Percentiles rank a stretch among this genome's conserved stretches.
Evolutionary conservation across 2,329 filamentous ascomycete genomes (phyloP).

Genomic region (Kalaharituber pfeilii): DNA sequence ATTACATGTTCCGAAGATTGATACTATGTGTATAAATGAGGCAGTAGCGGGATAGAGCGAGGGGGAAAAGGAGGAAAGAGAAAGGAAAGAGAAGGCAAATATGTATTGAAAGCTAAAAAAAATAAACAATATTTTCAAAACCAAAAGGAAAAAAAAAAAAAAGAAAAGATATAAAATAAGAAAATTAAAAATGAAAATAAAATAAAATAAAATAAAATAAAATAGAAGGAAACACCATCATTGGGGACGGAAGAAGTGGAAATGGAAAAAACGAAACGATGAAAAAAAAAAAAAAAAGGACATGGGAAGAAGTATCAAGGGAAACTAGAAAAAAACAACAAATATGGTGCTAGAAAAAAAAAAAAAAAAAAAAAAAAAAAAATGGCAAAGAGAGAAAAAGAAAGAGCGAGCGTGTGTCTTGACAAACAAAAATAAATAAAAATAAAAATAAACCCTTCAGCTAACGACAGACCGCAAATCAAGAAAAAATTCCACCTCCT

Average conservation of each 20-base stretch:
- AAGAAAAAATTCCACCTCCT: no score
- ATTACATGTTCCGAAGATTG: no score
- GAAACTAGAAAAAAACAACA: constrained; percentile 13
- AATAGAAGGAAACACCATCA: constrained; percentile 7
- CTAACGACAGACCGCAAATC: no score
- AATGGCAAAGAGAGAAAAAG: constrained; percentile 1
- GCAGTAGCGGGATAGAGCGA: no score
- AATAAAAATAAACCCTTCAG: neutral
- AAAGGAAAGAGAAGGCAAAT: no score
- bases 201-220: constrained; percentile 8
- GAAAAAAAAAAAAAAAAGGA: no score
- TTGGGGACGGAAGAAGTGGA: constrained; percentile 5
- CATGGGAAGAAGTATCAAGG: no score
- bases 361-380: constrained; percentile 11
- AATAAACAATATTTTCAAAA: neutral
- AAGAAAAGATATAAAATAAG: constrained; percentile 8
- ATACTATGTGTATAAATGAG: no score
- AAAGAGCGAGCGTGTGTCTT: neutral
- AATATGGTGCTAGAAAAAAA: constrained; percentile 8
- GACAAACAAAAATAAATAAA: neutral
- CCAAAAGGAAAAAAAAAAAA: constrained; percentile 6
- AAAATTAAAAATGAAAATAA: constrained; percentile 13
- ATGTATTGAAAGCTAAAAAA: neutral
- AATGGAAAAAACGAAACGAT: no score
- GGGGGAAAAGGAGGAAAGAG: no score